Conservation (phyloP, 148 eudicot species). For the Drosera capensis region DNA sequence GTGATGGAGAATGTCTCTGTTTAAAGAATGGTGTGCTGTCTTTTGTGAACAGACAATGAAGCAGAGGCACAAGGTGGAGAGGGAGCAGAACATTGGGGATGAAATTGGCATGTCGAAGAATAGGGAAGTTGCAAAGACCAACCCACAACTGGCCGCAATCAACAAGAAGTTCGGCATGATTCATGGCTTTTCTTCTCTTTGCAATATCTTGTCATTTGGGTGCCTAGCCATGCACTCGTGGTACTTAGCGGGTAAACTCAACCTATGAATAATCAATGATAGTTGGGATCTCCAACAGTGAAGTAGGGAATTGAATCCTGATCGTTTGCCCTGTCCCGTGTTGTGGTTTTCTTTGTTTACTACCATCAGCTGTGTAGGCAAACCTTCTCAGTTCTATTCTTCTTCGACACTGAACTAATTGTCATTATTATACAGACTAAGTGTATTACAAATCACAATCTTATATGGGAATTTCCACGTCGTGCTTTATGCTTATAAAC, state of each 20-base stretch:
- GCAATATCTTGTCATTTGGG: constrained; percentile 75
- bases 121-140: constrained; percentile 63
- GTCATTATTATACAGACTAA: too few relatives aligned
- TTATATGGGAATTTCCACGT: too few relatives aligned
- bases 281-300: too few relatives aligned
- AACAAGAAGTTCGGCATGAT: constrained; percentile 98
- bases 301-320: too few relatives aligned
- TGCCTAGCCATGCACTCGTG: constrained; percentile 91
- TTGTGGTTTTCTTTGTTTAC: too few relatives aligned
- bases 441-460: too few relatives aligned
- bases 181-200: constrained; percentile 77
- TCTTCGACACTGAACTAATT: too few relatives aligned
- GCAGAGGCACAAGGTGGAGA: constrained; percentile 93
- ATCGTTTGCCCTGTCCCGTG: too few relatives aligned
- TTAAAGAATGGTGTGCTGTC: constrained; percentile 2
- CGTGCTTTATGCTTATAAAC: too few relatives aligned
- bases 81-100: constrained; percentile 79
- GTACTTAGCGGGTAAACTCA: constrained; percentile 75
- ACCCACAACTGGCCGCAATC: constrained; percentile 75
- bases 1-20: constrained; percentile 4
- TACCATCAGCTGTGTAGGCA: too few relatives aligned
- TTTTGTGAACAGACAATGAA: constrained; percentile 68
- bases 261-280: too few relatives aligned
- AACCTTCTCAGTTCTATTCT: too few relatives aligned
- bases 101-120: constrained; percentile 97